phyloP scores from a whole-genome alignment of 495 filamentous ascomycete species.

The Penicillium goetzii region DNA sequence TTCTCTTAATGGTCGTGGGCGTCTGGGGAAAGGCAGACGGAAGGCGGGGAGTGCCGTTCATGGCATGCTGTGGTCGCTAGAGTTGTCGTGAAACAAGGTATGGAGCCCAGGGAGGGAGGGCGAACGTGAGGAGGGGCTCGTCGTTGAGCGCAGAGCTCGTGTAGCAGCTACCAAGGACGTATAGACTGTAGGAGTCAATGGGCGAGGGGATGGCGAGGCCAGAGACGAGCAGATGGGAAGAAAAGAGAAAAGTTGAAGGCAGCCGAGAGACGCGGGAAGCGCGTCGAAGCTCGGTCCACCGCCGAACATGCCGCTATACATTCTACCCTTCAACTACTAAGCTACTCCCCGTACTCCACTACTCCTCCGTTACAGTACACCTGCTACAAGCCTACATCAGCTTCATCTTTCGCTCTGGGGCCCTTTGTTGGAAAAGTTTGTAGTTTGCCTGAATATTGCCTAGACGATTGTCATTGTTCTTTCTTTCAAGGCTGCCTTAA shows the following conservation, averaged over 20 bases:
- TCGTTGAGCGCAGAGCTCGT: conserved; percentile 8
- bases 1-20: conserved; percentile 51
- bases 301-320: conserved; percentile 27
- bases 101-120: conserved; percentile 12
- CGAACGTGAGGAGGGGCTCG: neutral
- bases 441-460: neutral
- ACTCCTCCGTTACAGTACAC: neutral
- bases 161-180: neutral
- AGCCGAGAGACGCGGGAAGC: conserved; percentile 38
- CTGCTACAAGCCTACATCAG: neutral
- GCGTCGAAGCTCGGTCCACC: conserved; percentile 38
- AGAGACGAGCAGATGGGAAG: conserved; percentile 13
- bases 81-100: conserved; percentile 11
- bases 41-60: conserved; percentile 75
- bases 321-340: conserved; percentile 1
- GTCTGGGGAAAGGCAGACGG: conserved; percentile 72
- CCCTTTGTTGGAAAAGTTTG: neutral
- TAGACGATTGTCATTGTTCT: neutral
- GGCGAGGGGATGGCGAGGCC: neutral
- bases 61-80: conserved; percentile 59
- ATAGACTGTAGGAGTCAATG: conserved; percentile 5
- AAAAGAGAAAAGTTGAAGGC: conserved; percentile 30
- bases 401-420: neutral
- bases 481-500: neutral
- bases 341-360: neutral